phyloP scores from a whole-genome alignment of 2,329 filamentous ascomycete species.

The Clarireedia hainanense region DNA sequence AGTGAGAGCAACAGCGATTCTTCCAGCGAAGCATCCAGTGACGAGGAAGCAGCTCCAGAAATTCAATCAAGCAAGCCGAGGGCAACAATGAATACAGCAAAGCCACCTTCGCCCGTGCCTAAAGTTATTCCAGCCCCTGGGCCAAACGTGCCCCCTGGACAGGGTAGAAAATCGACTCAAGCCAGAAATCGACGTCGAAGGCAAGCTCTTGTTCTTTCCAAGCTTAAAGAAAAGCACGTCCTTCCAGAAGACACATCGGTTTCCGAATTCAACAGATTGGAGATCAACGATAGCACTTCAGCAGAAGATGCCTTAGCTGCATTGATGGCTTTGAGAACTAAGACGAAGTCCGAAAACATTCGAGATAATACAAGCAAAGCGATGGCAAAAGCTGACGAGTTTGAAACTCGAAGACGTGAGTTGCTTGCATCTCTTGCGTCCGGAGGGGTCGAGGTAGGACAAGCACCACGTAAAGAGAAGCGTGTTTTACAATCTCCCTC shows the following conservation, averaged over 20 bases:
- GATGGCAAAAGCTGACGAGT: conserved; percentile 30
- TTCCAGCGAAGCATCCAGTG: conserved; percentile 27
- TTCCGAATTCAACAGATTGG: conserved; percentile 36
- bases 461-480: not conserved
- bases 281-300: conserved; percentile 19
- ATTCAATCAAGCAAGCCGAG: conserved; percentile 31
- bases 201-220: conserved; percentile 39
- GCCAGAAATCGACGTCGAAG: conserved; percentile 47
- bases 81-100: not conserved
- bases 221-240: conserved; percentile 45
- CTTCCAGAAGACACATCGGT: conserved; percentile 44
- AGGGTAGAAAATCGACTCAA: conserved; percentile 43
- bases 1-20: conserved; percentile 21
- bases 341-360: not conserved
- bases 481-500: not conserved
- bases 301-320: conserved; percentile 19
- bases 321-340: conserved; percentile 17
- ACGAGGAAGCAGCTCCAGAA: conserved; percentile 35
- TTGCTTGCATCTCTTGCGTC: conserved; percentile 43
- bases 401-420: conserved; percentile 42
- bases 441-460: conserved; percentile 46
- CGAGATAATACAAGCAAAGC: not conserved
- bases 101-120: not conserved
- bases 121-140: not conserved
- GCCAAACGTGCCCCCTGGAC: conserved; percentile 32